Base-by-base conservation (phyloP, 495 filamentous ascomycete species). In the Aspergillus asperescens region DNA sequence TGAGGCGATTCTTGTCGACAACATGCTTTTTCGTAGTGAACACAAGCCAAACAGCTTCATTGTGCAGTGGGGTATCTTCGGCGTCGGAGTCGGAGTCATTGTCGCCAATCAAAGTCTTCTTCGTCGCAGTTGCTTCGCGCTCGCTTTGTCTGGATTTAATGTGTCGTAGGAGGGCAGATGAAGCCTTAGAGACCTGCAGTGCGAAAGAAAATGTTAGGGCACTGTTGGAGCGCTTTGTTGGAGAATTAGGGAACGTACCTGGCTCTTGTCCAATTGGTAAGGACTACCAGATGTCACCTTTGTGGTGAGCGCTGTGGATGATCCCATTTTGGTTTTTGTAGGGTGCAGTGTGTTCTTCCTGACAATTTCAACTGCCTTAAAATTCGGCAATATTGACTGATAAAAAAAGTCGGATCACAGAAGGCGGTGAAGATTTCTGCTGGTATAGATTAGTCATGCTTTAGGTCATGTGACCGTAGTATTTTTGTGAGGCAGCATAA, bases 1-100 rank as follows among this genome's bases (percentile, higher is more conserved):
- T 95, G 47, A 96, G 77, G 35, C 79, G 80, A 65, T 83, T 82
- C 60, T 80, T 79, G 62, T 90, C 84, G 48, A 81, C 74, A 50
- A 92, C 83, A 64, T 93, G 88, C 69, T 87, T 89, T 72, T 97
- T 97, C 39, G 90, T 95, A 40, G 89, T 88, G 44, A 98, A 71
- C 9, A 84, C 81, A 27, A 98, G 80, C 86, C 87, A 95, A 48
- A 97, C 75, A 3, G 88, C 80, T 53, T 83, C 79, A 48, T 81
- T 81, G 49, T 84, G 77, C 37, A 63, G 22, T 1, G 69, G 53
- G 22, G 52, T 55, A n/a, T 64, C 60, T 54, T 73, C 67, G 10
- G 62, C 70, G 47, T 78, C 72, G 35, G 72, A 73, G 13, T 80
- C 74, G 27, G 71, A 73, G 42, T 77, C 76, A 34, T 79, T 78